Base-by-base conservation (phyloP, 768 basidiomycete genomes). In the Tricholoma hemisulphureum region DNA sequence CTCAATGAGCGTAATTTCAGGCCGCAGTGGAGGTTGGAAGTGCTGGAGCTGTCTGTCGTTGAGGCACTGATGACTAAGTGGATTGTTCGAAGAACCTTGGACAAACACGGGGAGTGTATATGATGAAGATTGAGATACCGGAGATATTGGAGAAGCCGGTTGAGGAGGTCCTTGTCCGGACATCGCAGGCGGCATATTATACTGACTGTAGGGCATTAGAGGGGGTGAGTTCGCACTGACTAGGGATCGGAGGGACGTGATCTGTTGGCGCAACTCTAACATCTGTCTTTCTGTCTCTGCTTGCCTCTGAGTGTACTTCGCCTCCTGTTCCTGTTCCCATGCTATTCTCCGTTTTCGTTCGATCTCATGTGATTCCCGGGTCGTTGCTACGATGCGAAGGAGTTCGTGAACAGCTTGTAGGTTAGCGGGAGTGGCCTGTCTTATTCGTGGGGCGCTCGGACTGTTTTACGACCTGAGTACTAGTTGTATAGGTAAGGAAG, bases 301-400 rank as follows among this genome's bases (percentile, higher is more conserved):
- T 58, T 87, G 82, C 46, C 76, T 70, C 61, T 83, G 80, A 13
- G 70, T 62, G 51, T 76, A 78, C 63, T 79, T 86, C 9, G 79
- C 79, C 71, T 89, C 89, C 59, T 88, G 85, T 57, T 86, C 84
- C 61, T 80, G 76, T 63, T 91, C 89, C 88, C 89, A 91, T 34
- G 75, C 80, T 7, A 79, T 55, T 49, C 88, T 76, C 18, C 89
- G 78, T 61, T 75, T 81, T 35, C 76, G 73, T 61, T 91, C 89
- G 16, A 73, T 76, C 51, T 87, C 85, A 45, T 85, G 83, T 0
- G 83, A 81, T 29, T 88, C 81, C 61, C 77, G 78, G 1, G 83
- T 84, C 0, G 80, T 76, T n/a, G 77, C 69, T 6, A 88, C 69
- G 52, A 83, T 76, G n/a, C 83, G 80, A 56, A 85, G 67, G 34